Conservation (phyloP, 2,329 filamentous ascomycete species). For the Diaporthe destruens region DNA sequence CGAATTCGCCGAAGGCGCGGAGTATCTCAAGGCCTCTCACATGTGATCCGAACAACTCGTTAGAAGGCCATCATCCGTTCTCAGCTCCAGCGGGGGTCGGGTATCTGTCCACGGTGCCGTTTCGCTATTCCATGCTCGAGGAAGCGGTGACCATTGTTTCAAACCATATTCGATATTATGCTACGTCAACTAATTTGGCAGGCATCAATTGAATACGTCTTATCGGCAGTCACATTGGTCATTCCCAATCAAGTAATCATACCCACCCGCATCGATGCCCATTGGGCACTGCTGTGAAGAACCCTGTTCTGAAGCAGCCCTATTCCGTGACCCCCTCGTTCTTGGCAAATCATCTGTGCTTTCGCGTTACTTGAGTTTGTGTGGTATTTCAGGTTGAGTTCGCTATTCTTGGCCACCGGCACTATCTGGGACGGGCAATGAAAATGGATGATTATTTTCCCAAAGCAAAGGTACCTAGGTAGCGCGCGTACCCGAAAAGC, state of each 20-base stretch:
- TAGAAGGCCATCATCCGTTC: background rate
- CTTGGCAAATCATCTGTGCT: background rate
- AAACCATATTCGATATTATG: background rate
- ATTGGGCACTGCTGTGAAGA: background rate
- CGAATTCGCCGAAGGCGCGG: background rate
- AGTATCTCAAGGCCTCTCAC: background rate
- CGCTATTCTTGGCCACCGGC: background rate
- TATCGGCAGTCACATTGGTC: background rate
- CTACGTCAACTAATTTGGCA: no score
- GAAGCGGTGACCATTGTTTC: background rate
- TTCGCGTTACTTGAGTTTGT: background rate
- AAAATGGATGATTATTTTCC: background rate
- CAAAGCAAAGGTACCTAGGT: background rate
- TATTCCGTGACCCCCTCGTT: background rate
- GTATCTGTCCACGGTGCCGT: background rate
- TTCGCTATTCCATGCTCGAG: background rate
- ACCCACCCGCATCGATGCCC: background rate
- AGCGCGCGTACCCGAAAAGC: no score
- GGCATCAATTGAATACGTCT: background rate
- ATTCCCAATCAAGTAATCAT: background rate
- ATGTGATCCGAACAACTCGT: background rate
- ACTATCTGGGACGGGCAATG: no score
- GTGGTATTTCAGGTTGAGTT: background rate
- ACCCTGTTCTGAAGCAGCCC: slow-evolving; percentile 3
- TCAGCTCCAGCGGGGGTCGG: no score